Evolutionary conservation across 176 grass and related monocot genomes (phyloP), one percentile per base, ranked within the genome.

Genomic region (Aegilops bicornis): DNA sequence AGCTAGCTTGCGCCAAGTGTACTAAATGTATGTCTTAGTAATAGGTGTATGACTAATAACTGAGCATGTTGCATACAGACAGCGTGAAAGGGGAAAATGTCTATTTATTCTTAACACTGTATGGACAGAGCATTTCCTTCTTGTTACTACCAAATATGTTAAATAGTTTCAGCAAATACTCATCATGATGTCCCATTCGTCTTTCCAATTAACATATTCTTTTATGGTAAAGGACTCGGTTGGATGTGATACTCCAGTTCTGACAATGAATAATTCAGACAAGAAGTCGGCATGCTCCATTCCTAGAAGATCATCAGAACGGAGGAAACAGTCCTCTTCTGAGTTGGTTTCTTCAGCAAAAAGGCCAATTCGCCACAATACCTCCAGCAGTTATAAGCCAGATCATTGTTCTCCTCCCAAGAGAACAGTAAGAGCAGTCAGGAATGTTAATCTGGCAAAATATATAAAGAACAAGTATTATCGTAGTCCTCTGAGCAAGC

Each of bases 211-310:
- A 37, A 75, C 68, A 83, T 68, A 27, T 79, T 33, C 35, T 81
- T 85, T 29, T 82, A 36, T 82, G 42, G 8, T 85, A 42, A 62
- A 91, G 82, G 86, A 78, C 9, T 33, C 58, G n/a, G 39, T 68
- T 54, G 4, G 50, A 60, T 69, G 82, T 81, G 27, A 64, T 70
- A 56, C 39, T 56, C 72, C 62, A 78, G 9, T 13, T 39, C 32
- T 54, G 61, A 50, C 59, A 77, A 99, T 94, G 92, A 8, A 79
- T 50, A 79, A 85, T 78, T 80, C 87, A 45, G 94, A 80, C 89
- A 96, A 92, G 52, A 92, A 91, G 76, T 24, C 59, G 19, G 78
- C 77, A 72, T 82, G 64, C 76, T 94, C 88, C 61, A 88, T 83
- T 63, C 54, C 84, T 64, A 82, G 67, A 82, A 92, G 74, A 83